Evolutionary conservation across 345 rosid species (phyloP).

Genomic region (Odontarrhena argentea): DNA sequence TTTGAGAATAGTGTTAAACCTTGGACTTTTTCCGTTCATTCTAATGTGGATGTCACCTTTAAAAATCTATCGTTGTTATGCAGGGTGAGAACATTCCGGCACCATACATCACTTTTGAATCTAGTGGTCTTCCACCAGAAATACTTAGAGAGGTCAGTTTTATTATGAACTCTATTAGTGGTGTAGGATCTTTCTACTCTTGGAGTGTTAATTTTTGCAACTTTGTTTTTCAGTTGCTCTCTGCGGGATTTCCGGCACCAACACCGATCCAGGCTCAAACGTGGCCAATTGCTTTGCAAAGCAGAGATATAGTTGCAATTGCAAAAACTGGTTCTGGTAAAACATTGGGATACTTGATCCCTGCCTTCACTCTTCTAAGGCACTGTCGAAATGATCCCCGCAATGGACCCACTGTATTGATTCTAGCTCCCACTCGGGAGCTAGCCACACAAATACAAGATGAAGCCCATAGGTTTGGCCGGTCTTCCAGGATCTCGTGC

Average conservation of each 20-base stretch:
- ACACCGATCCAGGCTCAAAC: slow-evolving; percentile 99
- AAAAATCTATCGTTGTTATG: slow-evolving; percentile 33
- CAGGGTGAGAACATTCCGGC: slow-evolving; percentile 94
- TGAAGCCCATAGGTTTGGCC: slow-evolving; percentile 82
- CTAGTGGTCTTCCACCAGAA: slow-evolving; percentile 89
- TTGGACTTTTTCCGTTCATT: slow-evolving; percentile 31
- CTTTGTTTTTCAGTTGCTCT: slow-evolving; percentile 60
- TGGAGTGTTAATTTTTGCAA: slow-evolving; percentile 17
- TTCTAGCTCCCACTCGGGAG: slow-evolving; percentile 95
- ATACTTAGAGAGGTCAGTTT: slow-evolving; percentile 80
- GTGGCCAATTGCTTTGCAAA: slow-evolving; percentile 93
- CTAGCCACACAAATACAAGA: slow-evolving; percentile 97
- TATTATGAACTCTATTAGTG: background rate
- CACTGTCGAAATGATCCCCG: slow-evolving; percentile 65
- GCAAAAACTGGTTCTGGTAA: slow-evolving; percentile 99
- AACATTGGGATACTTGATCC: slow-evolving; percentile 94
- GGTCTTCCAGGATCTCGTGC: slow-evolving; percentile 82
- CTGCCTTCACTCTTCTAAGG: slow-evolving; percentile 85
- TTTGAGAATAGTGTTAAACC: slow-evolving; percentile 40
- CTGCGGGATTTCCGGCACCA: slow-evolving; percentile 88
- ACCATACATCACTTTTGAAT: slow-evolving; percentile 93
- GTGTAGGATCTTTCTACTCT: background rate
- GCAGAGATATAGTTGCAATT: slow-evolving; percentile 91
- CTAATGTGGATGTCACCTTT: slow-evolving; percentile 11
- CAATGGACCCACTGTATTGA: slow-evolving; percentile 87